These are phyloP conservation scores for Saccharomycopsis schoenii DNA, from an alignment of 805 yeast genomes.

Conservation along the genomic window DNA sequence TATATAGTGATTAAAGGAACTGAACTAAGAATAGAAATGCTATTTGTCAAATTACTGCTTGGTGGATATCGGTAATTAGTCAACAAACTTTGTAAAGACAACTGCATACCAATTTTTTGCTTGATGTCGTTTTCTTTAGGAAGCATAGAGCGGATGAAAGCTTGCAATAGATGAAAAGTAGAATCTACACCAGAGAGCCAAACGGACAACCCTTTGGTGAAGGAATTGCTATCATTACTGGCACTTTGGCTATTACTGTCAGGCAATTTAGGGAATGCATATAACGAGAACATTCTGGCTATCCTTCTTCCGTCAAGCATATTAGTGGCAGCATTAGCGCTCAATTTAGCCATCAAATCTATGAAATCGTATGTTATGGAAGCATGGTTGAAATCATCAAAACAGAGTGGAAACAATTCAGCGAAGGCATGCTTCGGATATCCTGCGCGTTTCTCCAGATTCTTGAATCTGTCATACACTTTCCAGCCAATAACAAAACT, in stretches of 20 bases:
- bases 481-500: conserved; percentile 81
- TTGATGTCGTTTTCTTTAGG: conserved; percentile 37
- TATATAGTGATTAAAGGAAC: conserved; percentile 50
- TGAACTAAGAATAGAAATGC: conserved; percentile 5
- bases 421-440: conserved; percentile 68
- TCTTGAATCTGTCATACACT: conserved; percentile 60
- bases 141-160: conserved; percentile 50
- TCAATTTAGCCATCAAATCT: conserved; percentile 46
- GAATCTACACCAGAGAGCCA: conserved; percentile 85
- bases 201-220: conserved; percentile 59
- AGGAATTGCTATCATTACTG: conserved; percentile 25
- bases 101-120: conserved; percentile 41
- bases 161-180: conserved; percentile 56
- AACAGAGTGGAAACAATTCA: conserved; percentile 74
- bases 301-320: conserved; percentile 72
- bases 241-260: conserved; percentile 17
- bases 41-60: conserved; percentile 1
- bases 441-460: conserved; percentile 52
- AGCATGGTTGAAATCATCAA: conserved; percentile 78
- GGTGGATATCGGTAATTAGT: conserved; percentile 68
- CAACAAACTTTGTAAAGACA: conserved; percentile 52
- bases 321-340: conserved; percentile 70
- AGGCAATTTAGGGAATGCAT: conserved; percentile 60
- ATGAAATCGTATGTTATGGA: conserved; percentile 79
- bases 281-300: conserved; percentile 70